A percentile compares a stretch with the other conserved stretches of the same genome.
Conservation (phyloP, 129 eudicot species). For the Silybum marianum region DNA sequence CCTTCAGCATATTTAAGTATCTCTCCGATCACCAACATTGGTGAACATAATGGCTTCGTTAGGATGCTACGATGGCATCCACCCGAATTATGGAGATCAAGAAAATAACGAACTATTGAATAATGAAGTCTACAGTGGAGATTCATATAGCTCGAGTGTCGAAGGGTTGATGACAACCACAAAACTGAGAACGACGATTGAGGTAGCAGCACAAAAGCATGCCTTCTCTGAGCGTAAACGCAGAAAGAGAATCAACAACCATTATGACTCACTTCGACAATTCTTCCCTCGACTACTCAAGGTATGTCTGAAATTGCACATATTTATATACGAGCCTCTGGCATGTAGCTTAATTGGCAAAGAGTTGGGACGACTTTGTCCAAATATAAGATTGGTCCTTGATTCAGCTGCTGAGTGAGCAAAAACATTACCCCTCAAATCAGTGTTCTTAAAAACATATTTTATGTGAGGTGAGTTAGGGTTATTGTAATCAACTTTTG, state of each 20-base stretch:
- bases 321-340: too few relatives aligned
- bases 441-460: too few relatives aligned
- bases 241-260: slow-evolving; percentile 50
- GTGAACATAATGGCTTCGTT: slow-evolving; percentile 12
- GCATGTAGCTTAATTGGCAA: too few relatives aligned
- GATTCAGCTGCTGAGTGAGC: too few relatives aligned
- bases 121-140: slow-evolving; percentile 3
- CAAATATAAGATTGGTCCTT: too few relatives aligned
- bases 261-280: slow-evolving; percentile 51
- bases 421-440: too few relatives aligned
- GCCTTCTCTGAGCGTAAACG: slow-evolving; percentile 56
- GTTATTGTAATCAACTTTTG: too few relatives aligned
- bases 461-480: too few relatives aligned
- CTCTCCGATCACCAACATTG: background rate
- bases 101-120: background rate
- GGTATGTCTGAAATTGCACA: slow-evolving; percentile 18
- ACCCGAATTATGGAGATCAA: background rate
- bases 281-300: slow-evolving; percentile 53
- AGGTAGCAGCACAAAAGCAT: slow-evolving; percentile 36
- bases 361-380: too few relatives aligned
- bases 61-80: background rate
- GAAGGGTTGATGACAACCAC: background rate
- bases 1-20: slow-evolving; percentile 11
- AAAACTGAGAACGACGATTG: slow-evolving; percentile 2
- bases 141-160: slow-evolving; percentile 17